phyloP scores from a whole-genome alignment of 495 filamentous ascomycete genomes.

The Penicillium paxilli region DNA sequence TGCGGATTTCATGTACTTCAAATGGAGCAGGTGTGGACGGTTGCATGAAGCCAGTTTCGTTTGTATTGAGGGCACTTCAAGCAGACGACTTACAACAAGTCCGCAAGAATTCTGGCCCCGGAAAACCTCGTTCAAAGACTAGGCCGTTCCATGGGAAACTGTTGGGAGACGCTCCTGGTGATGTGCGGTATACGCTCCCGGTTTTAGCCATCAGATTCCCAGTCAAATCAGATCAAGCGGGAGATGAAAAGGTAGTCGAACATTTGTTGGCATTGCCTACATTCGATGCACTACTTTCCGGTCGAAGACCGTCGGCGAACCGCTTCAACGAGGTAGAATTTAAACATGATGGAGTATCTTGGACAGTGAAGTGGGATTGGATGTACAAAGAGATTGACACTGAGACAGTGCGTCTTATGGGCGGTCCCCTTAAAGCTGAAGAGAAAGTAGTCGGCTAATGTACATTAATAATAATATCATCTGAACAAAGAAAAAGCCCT shows the following conservation, averaged over 20 bases:
- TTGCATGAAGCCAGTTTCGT: neutral
- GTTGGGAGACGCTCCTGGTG: slow-evolving; percentile 21
- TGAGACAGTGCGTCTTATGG: slow-evolving; percentile 36
- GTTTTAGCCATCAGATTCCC: slow-evolving; percentile 21
- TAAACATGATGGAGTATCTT: slow-evolving; percentile 7
- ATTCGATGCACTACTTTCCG: slow-evolving; percentile 20
- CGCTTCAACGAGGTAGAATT: slow-evolving; percentile 11
- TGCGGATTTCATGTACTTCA: slow-evolving; percentile 48
- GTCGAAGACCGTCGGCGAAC: neutral
- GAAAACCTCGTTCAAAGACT: neutral
- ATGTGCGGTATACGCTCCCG: slow-evolving; percentile 41
- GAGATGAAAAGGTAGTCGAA: slow-evolving; percentile 4
- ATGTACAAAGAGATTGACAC: slow-evolving; percentile 46
- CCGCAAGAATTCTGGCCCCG: neutral
- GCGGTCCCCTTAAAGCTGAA: slow-evolving; percentile 21
- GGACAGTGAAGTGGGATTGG: slow-evolving; percentile 41
- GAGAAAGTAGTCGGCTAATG: slow-evolving; percentile 19
- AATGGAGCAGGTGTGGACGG: neutral
- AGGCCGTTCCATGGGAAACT: neutral
- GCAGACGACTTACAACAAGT: slow-evolving; percentile 28
- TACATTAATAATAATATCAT: slow-evolving; percentile 28
- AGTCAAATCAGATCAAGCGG: neutral
- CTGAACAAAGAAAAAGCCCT: slow-evolving; percentile 17
- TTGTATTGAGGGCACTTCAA: slow-evolving; percentile 54
- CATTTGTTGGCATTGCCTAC: slow-evolving; percentile 35